Conservation (phyloP, 2,329 filamentous ascomycete species). For the Whalleya microplaca region DNA sequence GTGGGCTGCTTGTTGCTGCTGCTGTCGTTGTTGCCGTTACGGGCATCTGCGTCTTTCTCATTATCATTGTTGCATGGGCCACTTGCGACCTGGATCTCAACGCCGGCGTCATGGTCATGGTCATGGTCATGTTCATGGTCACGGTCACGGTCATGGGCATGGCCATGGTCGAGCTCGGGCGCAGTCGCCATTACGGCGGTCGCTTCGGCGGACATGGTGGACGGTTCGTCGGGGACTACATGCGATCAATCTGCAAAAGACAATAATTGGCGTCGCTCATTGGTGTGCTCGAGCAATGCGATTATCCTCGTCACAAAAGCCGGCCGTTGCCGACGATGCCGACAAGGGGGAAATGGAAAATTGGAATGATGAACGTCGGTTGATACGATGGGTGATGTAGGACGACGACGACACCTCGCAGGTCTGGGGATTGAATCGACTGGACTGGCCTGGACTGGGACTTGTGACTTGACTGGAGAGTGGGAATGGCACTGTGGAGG, state of each 20-base stretch:
- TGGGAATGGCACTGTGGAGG: slow-evolving; percentile 21
- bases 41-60: slow-evolving; percentile 36
- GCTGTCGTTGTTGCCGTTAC: slow-evolving; percentile 17
- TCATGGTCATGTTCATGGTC: background rate
- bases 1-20: slow-evolving; percentile 37
- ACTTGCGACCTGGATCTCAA: slow-evolving; percentile 33
- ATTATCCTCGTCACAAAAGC: background rate
- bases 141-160: slow-evolving; percentile 21
- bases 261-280: slow-evolving; percentile 3
- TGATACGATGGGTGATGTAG: background rate
- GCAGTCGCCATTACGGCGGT: slow-evolving; percentile 52
- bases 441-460: slow-evolving; percentile 18
- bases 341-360: background rate
- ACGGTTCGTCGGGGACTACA: slow-evolving; percentile 43
- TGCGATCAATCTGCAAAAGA: slow-evolving; percentile 40
- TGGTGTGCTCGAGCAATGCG: slow-evolving; percentile 1
- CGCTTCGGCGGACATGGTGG: slow-evolving; percentile 60
- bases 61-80: slow-evolving; percentile 23
- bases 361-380: background rate
- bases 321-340: background rate
- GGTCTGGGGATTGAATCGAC: slow-evolving; percentile 7
- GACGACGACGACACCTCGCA: background rate
- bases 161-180: slow-evolving; percentile 36
- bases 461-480: slow-evolving; percentile 20
- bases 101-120: slow-evolving; percentile 14